Evolutionary conservation across 495 filamentous ascomycete species (phyloP), one percentile per base, ranked within the genome.

Genomic region (Pseudoneurospora amorphoporcata): DNA sequence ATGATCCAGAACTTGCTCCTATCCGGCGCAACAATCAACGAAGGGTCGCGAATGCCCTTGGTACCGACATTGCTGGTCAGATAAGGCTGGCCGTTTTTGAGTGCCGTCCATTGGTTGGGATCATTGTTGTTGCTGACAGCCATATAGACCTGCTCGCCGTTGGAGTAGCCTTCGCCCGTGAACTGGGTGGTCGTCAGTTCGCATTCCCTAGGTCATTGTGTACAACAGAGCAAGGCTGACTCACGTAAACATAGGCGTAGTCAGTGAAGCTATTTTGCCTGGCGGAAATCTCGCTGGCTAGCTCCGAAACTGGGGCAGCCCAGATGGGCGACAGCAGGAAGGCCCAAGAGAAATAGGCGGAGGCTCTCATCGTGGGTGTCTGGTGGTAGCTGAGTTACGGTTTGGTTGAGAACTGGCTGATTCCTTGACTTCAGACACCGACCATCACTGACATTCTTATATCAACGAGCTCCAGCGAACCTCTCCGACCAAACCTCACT

Each of bases 101-200:
- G 70, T 32, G 70, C 40, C 8, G 70, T 71, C 70, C 70, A 71
- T 38, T 61, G 35, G 12, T 17, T 71, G 40, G 70, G 70, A 39
- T 65, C 40, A 58, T 71, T 71, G 70, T 71, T 39, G 70, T 71
- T 71, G 70, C 41, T 68, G 40, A 71, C 16, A 23, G 70, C 70
- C 70, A 65, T 65, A 58, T 68, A 68, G 45, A 71, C 5, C 58
- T 71, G 70, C 23, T 71, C 70, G 70, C 70, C 70, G n/a, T 71
- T 39, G 32, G 70, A 58, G 17, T 17, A 16, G 35, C 70, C 42
- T 38, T 71, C 70, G 70, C 70, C 70, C 16, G 70, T 71, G 70
- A 71, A 71, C 70, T 71, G 29, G 23, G 43, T 14, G 35, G 9
- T 71, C 14, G 38, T 39, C 19, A 38, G 42, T 39, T 68, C 9